A percentile compares a stretch with the other conserved stretches of the same genome.
Evolutionary conservation across 306 rosid species (phyloP).

Genomic region (Lithocarpus polystachyus): DNA sequence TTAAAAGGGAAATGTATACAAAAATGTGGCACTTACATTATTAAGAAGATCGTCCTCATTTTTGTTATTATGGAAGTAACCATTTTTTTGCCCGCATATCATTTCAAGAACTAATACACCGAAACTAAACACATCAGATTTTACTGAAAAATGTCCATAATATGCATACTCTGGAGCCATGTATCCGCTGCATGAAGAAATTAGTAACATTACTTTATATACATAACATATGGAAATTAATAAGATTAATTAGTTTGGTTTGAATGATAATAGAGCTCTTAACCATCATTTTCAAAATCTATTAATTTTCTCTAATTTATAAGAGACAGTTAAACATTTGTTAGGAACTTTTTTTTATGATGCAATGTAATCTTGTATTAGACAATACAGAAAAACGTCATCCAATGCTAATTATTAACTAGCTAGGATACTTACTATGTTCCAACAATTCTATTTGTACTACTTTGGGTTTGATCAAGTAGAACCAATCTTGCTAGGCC

Average conservation of each 20-base stretch:
- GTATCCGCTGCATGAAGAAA: neutral
- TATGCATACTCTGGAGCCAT: too few species aligned
- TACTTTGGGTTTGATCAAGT: conserved; percentile 5
- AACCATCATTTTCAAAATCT: too few species aligned
- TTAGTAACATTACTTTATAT: neutral
- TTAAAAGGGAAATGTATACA: too few species aligned
- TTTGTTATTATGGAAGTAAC: conserved; percentile 14
- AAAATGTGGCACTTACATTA: conserved; percentile 16
- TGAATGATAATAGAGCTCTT: too few species aligned
- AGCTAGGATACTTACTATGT: conserved; percentile 30
- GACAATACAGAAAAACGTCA: too few species aligned
- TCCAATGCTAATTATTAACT: too few species aligned
- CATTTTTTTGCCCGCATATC: conserved; percentile 1
- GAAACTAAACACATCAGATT: neutral
- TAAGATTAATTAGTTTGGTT: neutral
- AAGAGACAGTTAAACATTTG: too few species aligned
- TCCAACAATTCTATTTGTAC: conserved; percentile 19
- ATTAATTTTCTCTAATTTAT: too few species aligned
- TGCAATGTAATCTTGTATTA: too few species aligned
- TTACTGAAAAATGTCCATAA: conserved; percentile 11
- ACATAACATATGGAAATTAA: neutral
- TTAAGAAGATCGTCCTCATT: conserved; percentile 25
- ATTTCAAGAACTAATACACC: neutral
- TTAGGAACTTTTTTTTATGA: too few species aligned
- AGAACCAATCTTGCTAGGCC: conserved; percentile 40